Conservation (phyloP, 805 yeast species). For the Starmera dryadoides region DNA sequence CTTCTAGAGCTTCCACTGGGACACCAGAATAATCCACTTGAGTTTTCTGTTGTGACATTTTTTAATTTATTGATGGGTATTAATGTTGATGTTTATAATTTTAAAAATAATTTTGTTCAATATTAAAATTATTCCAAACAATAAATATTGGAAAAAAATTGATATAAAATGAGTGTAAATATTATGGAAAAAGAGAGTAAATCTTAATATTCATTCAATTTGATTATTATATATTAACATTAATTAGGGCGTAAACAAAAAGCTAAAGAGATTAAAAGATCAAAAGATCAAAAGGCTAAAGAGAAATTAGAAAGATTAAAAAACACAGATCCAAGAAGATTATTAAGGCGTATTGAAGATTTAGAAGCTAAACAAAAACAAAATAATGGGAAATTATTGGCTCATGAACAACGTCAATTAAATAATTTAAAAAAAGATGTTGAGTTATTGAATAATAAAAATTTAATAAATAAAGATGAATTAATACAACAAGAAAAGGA, state of each 20-base stretch:
- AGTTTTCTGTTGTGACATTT: conserved; percentile 4
- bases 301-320: conserved; percentile 19
- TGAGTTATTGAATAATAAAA: conserved; percentile 26
- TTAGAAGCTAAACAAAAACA: conserved; percentile 20
- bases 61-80: neutral
- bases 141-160: neutral
- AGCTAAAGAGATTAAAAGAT: conserved; percentile 18
- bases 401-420: conserved; percentile 26
- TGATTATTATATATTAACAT: no score
- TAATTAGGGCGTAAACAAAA: conserved; percentile 18
- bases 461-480: conserved; percentile 1
- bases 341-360: conserved; percentile 14
- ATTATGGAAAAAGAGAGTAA: conserved; percentile 10
- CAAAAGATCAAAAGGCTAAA: conserved; percentile 14
- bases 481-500: conserved; percentile 1
- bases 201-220: no score
- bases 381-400: conserved; percentile 29
- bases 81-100: neutral
- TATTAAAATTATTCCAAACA: no score
- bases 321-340: conserved; percentile 16
- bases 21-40: conserved; percentile 33
- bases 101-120: no score
- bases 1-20: conserved; percentile 57
- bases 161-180: neutral
- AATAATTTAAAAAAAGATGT: conserved; percentile 32